Evolutionary conservation across 441 rosid species (phyloP).

Genomic region (Metrosideros polymorpha): DNA sequence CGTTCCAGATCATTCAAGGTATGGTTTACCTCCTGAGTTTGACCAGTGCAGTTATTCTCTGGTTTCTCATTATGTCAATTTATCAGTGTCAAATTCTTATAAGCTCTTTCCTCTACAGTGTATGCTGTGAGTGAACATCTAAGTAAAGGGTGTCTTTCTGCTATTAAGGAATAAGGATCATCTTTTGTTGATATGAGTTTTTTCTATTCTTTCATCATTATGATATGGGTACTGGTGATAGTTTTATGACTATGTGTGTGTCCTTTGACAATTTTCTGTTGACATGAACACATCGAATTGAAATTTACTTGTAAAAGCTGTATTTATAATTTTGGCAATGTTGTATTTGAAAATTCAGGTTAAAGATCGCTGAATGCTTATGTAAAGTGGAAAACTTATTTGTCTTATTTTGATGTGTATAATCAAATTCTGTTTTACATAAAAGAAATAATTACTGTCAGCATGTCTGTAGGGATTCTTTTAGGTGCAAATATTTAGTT

Average conservation of each 20-base stretch:
- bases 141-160: neutral
- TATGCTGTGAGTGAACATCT: neutral
- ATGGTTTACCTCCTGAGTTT: neutral
- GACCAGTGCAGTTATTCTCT: neutral
- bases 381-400: neutral
- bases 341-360: neutral
- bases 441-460: neutral
- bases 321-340: neutral
- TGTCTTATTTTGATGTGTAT: neutral
- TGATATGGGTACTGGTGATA: neutral
- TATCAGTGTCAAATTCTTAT: neutral
- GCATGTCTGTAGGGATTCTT: neutral
- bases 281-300: neutral
- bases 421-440: neutral
- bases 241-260: neutral
- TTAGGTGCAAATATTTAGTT: neutral
- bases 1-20: slow-evolving; percentile 74
- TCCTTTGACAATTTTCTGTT: neutral
- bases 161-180: neutral
- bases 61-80: neutral
- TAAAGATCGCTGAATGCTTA: neutral
- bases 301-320: neutral
- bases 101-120: neutral
- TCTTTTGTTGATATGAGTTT: neutral
- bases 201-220: neutral